These are phyloP conservation scores for Perilla frutescens DNA, from an alignment of 257 asterid genomes.

Conservation along the genomic window DNA sequence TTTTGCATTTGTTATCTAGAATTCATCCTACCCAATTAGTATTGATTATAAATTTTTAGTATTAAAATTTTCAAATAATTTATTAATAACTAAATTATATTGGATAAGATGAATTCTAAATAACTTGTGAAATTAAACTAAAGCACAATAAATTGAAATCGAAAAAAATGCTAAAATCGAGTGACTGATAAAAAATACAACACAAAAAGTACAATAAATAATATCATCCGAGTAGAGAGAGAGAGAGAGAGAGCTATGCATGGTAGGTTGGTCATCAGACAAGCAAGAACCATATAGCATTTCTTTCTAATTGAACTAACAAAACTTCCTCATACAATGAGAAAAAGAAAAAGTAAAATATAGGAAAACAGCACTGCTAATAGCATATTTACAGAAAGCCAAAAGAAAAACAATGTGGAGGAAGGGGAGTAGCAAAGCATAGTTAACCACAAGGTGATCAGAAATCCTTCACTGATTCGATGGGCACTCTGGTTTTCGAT, in stretches of 20 bases:
- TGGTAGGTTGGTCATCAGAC: too few relatives aligned
- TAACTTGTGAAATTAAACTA: too few relatives aligned
- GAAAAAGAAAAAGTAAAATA: not conserved
- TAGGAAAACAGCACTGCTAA: not conserved
- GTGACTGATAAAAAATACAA: too few relatives aligned
- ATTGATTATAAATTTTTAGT: too few relatives aligned
- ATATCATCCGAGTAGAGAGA: not conserved
- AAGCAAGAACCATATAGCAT: not conserved
- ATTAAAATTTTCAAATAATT: too few relatives aligned
- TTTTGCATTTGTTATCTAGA: too few relatives aligned
- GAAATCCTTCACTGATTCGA: slow-evolving; percentile 39
- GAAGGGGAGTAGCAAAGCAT: not conserved
- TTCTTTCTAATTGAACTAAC: slow-evolving; percentile 9
- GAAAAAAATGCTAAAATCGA: too few relatives aligned
- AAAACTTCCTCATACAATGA: not conserved
- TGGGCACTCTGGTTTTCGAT: slow-evolving; percentile 48
- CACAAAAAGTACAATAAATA: too few relatives aligned
- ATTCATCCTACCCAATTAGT: too few relatives aligned
- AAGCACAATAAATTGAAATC: too few relatives aligned
- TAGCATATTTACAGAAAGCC: slow-evolving; percentile 34
- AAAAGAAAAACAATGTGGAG: slow-evolving; percentile 5
- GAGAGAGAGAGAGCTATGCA: not conserved
- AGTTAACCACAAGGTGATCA: not conserved
- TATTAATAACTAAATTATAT: too few relatives aligned
- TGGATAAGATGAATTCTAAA: too few relatives aligned